A percentile compares a stretch with the other conserved stretches of the same genome.
Conservation (phyloP, 1,139 yeast species). For the Geotrichum bryndzae region DNA sequence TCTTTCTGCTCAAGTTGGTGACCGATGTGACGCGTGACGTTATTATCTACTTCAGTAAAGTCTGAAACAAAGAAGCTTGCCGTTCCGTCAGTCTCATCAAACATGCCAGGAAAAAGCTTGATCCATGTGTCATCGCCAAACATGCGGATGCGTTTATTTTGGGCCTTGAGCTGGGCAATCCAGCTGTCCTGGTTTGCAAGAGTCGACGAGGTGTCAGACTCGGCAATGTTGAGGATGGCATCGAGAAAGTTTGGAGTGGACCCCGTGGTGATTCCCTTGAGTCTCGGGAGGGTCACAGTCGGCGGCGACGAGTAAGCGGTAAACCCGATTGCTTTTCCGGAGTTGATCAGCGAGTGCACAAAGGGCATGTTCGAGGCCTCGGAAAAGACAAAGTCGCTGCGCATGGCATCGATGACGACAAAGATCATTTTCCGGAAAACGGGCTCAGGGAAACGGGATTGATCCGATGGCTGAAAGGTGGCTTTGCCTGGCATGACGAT, state of each 20-base stretch:
- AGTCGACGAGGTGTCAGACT: slow-evolving; percentile 76
- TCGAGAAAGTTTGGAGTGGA: slow-evolving; percentile 92
- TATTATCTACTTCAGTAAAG: slow-evolving; percentile 85
- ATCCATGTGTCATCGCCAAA: slow-evolving; percentile 98
- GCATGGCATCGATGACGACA: slow-evolving; percentile 88
- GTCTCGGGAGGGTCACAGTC: slow-evolving; percentile 88
- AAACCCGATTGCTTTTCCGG: slow-evolving; percentile 73
- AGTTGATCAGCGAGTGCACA: slow-evolving; percentile 58
- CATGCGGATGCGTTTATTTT: slow-evolving; percentile 57
- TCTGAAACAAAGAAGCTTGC: slow-evolving; percentile 92
- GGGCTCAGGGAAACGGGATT: slow-evolving; percentile 33
- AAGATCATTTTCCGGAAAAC: slow-evolving; percentile 64
- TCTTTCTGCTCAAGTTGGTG: slow-evolving; percentile 41
- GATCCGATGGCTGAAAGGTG: slow-evolving; percentile 27
- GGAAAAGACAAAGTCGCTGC: slow-evolving; percentile 77
- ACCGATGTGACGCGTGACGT: slow-evolving; percentile 83
- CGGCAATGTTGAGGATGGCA: slow-evolving; percentile 90
- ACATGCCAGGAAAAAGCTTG: slow-evolving; percentile 69
- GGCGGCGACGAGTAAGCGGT: slow-evolving; percentile 95
- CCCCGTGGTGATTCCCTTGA: slow-evolving; percentile 93
- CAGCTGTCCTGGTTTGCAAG: slow-evolving; percentile 78
- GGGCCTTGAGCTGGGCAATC: slow-evolving; percentile 56
- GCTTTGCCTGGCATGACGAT: slow-evolving; percentile 55
- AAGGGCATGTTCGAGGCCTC: slow-evolving; percentile 56
- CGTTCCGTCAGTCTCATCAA: slow-evolving; percentile 73